Percentiles rank a stretch among this genome's conserved stretches.
phyloP scores from a whole-genome alignment of 371 early-diverging fungal species.

The Syncephalis plumigaleata region DNA sequence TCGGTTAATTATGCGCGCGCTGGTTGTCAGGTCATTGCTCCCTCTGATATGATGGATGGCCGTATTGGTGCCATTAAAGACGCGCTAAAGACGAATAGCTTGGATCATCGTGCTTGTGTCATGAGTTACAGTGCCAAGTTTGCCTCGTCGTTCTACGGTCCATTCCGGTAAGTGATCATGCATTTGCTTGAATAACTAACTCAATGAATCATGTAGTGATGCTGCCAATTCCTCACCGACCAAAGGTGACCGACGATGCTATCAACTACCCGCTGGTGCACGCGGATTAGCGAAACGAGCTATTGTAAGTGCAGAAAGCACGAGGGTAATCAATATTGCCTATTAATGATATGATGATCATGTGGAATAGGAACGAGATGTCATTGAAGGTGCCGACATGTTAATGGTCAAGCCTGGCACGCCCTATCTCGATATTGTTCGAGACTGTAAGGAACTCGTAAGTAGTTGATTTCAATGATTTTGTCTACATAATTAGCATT shows the following conservation, averaged over 20 bases:
- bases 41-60: constrained; percentile 97
- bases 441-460: constrained; percentile 67
- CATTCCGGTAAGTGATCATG: constrained; percentile 58
- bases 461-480: too few species aligned
- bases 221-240: constrained; percentile 85
- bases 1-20: constrained; percentile 77
- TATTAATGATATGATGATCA: neutral
- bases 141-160: constrained; percentile 88
- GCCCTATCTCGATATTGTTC: constrained; percentile 87
- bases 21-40: constrained; percentile 76
- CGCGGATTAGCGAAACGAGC: constrained; percentile 84
- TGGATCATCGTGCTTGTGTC: constrained; percentile 60
- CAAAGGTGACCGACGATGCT: constrained; percentile 84
- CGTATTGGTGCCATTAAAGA: constrained; percentile 85
- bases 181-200: too few species aligned
- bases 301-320: constrained; percentile 22
- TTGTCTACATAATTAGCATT: neutral
- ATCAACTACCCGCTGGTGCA: constrained; percentile 82
- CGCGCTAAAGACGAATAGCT: constrained; percentile 45
- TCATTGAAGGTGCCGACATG: constrained; percentile 88
- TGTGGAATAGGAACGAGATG: constrained; percentile 40
- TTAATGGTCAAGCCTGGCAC: constrained; percentile 94
- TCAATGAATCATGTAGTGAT: constrained; percentile 28
- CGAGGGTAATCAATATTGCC: neutral
- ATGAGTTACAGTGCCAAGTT: constrained; percentile 94